Conservation (phyloP, 768 basidiomycete genomes). For the Filobasidium wieringae region DNA sequence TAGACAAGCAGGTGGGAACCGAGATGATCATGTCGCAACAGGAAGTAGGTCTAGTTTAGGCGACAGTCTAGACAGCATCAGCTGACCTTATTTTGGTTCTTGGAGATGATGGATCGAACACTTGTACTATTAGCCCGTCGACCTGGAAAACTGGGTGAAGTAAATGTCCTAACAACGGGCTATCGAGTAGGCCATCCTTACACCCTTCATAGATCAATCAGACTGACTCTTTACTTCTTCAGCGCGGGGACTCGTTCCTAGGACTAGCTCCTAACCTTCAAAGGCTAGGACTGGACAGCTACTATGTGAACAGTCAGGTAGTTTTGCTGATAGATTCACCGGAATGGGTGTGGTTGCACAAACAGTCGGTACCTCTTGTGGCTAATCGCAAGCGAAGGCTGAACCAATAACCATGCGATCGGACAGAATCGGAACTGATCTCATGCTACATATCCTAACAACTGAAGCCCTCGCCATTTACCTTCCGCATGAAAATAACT, state of each 20-base stretch:
- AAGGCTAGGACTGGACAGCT: conserved; percentile 27
- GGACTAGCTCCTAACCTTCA: conserved; percentile 14
- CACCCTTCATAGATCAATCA: not conserved
- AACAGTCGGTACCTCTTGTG: conserved; percentile 5
- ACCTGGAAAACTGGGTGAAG: conserved; percentile 6
- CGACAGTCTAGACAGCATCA: not conserved
- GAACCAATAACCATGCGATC: not conserved
- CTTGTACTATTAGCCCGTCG: not conserved
- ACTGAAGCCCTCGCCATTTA: conserved; percentile 55
- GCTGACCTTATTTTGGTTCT: not conserved
- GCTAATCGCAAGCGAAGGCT: too few species aligned
- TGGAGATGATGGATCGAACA: not conserved
- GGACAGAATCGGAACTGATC: conserved; percentile 65
- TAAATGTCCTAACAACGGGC: conserved; percentile 11
- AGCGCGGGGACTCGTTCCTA: not conserved
- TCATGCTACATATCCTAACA: conserved; percentile 54
- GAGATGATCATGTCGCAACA: conserved; percentile 8
- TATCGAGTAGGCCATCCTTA: not conserved
- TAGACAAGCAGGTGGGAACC: not conserved
- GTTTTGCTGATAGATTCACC: conserved; percentile 16
- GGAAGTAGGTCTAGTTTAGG: not conserved
- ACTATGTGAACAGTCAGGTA: conserved; percentile 26
- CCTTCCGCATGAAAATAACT: conserved; percentile 65
- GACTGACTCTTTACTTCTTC: not conserved
- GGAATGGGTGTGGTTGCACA: conserved; percentile 23